phyloP scores from a whole-genome alignment of 805 yeast species.

The Candida maltosa region DNA sequence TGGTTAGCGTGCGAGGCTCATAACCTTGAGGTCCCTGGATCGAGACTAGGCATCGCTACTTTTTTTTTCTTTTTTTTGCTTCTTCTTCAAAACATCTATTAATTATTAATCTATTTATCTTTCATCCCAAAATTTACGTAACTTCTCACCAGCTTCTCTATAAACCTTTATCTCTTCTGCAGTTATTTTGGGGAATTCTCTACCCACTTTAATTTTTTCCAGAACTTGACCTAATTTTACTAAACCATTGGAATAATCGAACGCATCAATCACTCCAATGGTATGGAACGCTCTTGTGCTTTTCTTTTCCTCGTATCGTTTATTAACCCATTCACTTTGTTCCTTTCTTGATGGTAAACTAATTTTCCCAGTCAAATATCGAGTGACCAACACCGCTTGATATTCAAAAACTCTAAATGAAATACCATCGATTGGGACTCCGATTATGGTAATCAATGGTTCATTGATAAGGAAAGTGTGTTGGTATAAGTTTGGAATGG shows the following conservation, averaged over 20 bases:
- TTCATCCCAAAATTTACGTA: constrained; percentile 20
- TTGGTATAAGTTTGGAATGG: constrained; percentile 47
- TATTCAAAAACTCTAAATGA: constrained; percentile 61
- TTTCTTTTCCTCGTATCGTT: constrained; percentile 42
- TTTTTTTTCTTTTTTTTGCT: constrained; percentile 22
- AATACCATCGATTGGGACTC: constrained; percentile 57
- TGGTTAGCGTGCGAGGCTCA: constrained; percentile 99
- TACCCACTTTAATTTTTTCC: constrained; percentile 12
- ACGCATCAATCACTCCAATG: constrained; percentile 29
- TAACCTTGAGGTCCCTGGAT: constrained; percentile 97
- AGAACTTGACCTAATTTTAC: constrained; percentile 20
- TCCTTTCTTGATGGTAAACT: constrained; percentile 43
- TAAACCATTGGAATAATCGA: constrained; percentile 20
- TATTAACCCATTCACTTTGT: constrained; percentile 43
- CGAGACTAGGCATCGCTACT: constrained; percentile 94
- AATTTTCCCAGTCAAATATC: constrained; percentile 58
- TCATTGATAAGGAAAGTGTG: constrained; percentile 57
- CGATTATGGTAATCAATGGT: constrained; percentile 63
- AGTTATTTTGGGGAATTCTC: constrained; percentile 19
- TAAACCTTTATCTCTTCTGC: constrained; percentile 13
- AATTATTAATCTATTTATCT: constrained; percentile 5
- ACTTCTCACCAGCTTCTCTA: constrained; percentile 12
- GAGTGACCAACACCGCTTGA: constrained; percentile 64
- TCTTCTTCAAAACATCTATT: neutral
- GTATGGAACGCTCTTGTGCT: constrained; percentile 30